phyloP scores from a whole-genome alignment of 805 yeast species.

The Candida endomychidarum region DNA sequence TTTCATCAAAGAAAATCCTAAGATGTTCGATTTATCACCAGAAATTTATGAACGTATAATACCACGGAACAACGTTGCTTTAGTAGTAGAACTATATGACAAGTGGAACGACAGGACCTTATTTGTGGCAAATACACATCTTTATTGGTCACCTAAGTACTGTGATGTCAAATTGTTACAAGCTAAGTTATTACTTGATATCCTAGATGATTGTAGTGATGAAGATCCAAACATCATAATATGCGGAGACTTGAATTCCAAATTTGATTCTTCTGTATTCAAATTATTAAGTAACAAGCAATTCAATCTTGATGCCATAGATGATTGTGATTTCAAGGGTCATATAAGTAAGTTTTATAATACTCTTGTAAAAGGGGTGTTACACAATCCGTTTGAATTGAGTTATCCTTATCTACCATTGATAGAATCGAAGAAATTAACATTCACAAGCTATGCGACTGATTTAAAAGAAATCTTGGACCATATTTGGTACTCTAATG shows the following conservation, averaged over 20 bases:
- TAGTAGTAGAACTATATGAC: conserved; percentile 65
- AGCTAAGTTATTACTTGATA: conserved; percentile 85
- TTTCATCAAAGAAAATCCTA: conserved; percentile 67
- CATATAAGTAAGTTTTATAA: conserved; percentile 52
- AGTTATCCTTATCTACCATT: conserved; percentile 64
- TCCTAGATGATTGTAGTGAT: conserved; percentile 59
- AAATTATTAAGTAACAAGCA: conserved; percentile 51
- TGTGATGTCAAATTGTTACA: conserved; percentile 95
- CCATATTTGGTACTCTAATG: conserved; percentile 89
- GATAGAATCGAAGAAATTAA: conserved; percentile 62
- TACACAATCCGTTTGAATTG: conserved; percentile 73
- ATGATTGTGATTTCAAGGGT: conserved; percentile 3
- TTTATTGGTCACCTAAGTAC: conserved; percentile 96
- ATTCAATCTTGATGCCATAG: not conserved
- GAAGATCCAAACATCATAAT: conserved; percentile 72
- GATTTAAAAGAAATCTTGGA: conserved; percentile 89
- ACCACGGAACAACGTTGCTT: conserved; percentile 90
- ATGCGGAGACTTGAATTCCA: conserved; percentile 95
- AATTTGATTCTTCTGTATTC: conserved; percentile 87
- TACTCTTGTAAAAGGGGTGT: conserved; percentile 80
- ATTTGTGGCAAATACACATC: conserved; percentile 82
- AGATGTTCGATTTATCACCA: conserved; percentile 32
- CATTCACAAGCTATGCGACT: conserved; percentile 92
- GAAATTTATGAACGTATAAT: conserved; percentile 93
- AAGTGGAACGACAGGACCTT: conserved; percentile 33